phyloP scores from a whole-genome alignment of 2,329 filamentous ascomycete genomes.

The Domatiomyces catenatus region DNA sequence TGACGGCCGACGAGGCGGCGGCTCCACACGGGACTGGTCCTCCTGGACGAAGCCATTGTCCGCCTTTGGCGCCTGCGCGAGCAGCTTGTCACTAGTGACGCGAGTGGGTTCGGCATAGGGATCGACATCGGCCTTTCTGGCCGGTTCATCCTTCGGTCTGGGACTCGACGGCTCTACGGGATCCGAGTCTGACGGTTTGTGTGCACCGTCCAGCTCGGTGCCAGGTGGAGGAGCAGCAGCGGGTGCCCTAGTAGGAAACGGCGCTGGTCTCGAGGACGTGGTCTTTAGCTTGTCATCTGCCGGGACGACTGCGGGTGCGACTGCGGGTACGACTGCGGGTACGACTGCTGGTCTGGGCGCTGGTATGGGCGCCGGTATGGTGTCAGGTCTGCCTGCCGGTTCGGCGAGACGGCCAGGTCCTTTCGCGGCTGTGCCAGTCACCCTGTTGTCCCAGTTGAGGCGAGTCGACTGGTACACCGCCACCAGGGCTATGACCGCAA shows the following conservation, averaged over 20 bases:
- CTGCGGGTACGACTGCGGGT: too few relatives aligned
- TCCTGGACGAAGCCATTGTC: conserved; percentile 19
- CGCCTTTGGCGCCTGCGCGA: conserved; percentile 6
- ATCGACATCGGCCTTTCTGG: not conserved
- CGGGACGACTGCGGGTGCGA: too few relatives aligned
- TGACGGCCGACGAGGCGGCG: conserved; percentile 12
- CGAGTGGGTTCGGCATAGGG: not conserved
- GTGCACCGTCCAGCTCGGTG: too few relatives aligned
- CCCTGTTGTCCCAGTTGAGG: not conserved
- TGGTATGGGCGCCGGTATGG: not conserved
- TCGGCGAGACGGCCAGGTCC: not conserved
- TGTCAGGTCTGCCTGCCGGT: not conserved
- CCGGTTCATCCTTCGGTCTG: not conserved
- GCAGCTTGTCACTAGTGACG: conserved; percentile 11
- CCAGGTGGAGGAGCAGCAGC: not conserved
- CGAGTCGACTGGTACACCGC: not conserved
- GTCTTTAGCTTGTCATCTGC: not conserved
- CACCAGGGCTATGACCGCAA: not conserved
- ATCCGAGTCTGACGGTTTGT: not conserved
- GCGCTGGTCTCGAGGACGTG: not conserved
- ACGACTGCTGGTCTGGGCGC: not conserved
- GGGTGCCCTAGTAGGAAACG: not conserved
- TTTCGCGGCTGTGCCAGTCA: not conserved
- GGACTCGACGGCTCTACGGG: not conserved
- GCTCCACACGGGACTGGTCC: conserved; percentile 23